These are phyloP conservation scores for Cadophora gregata DNA, from an alignment of 2,329 filamentous ascomycete species.

Conservation along the genomic window DNA sequence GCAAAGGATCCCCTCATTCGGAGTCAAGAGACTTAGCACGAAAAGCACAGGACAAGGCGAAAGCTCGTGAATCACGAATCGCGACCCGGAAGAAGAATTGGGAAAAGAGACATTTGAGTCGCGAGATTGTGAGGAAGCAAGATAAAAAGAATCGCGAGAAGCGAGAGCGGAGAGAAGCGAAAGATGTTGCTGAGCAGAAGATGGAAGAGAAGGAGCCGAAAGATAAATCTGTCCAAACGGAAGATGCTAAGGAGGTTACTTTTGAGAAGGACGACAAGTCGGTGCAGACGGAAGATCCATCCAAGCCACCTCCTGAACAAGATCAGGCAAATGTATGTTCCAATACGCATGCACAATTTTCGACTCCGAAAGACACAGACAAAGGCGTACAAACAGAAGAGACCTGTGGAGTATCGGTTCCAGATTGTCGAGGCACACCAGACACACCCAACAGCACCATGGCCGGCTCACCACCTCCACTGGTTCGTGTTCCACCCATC, in stretches of 20 bases:
- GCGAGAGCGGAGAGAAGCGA: slow-evolving; percentile 46
- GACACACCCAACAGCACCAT: slow-evolving; percentile 36
- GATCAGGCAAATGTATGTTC: slow-evolving; percentile 14
- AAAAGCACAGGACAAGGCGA: slow-evolving; percentile 35
- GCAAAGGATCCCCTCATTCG: slow-evolving; percentile 59
- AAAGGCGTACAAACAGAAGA: slow-evolving; percentile 39
- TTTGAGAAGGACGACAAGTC: slow-evolving; percentile 34
- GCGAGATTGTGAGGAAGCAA: slow-evolving; percentile 49
- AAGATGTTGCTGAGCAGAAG: slow-evolving; percentile 49
- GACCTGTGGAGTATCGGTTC: slow-evolving; percentile 15
- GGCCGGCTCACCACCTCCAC: slow-evolving; percentile 21
- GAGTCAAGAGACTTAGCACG: slow-evolving; percentile 55
- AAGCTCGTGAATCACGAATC: slow-evolving; percentile 49
- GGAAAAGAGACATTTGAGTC: slow-evolving; percentile 52
- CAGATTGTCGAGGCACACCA: slow-evolving; percentile 34
- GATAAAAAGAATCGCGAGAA: slow-evolving; percentile 50
- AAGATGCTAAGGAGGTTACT: slow-evolving; percentile 28
- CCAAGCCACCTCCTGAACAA: slow-evolving; percentile 8
- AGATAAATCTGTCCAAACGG: slow-evolving; percentile 38
- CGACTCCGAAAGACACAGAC: slow-evolving; percentile 31
- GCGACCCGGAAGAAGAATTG: slow-evolving; percentile 54
- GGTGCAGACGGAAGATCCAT: slow-evolving; percentile 38
- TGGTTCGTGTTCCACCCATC: slow-evolving; percentile 14
- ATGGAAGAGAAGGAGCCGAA: slow-evolving; percentile 46
- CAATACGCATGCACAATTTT: background rate